Conservation (phyloP, 2,329 filamentous ascomycete species). For the Colletotrichum sp. region DNA sequence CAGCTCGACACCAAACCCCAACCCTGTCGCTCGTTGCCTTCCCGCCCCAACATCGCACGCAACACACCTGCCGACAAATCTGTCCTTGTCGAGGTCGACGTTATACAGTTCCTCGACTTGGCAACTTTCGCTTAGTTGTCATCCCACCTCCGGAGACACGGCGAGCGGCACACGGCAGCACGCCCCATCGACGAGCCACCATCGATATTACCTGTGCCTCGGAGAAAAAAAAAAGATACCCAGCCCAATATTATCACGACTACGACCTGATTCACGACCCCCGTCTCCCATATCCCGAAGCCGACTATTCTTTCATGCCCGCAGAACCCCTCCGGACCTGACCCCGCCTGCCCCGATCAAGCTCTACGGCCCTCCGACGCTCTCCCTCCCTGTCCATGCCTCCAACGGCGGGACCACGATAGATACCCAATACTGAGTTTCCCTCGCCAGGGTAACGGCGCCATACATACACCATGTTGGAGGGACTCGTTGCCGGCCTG, state of each 20-base stretch:
- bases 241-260: not conserved
- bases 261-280: not conserved
- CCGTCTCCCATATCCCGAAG: not conserved
- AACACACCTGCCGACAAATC: not conserved
- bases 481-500: slow-evolving; percentile 94
- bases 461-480: slow-evolving; percentile 77
- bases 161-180: not conserved
- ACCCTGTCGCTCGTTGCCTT: slow-evolving; percentile 1
- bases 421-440: slow-evolving; percentile 4
- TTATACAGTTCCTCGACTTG: not conserved
- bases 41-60: not conserved
- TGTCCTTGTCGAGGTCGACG: not conserved
- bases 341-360: not conserved
- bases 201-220: not conserved
- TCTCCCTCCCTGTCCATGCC: slow-evolving; percentile 16
- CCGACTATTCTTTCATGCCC: not conserved
- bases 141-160: not conserved
- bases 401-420: not conserved
- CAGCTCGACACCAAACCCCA: not conserved
- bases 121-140: not conserved
- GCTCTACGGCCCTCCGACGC: not conserved
- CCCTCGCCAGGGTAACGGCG: slow-evolving; percentile 73
- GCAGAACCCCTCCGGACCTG: not conserved
- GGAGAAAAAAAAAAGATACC: slow-evolving; percentile 2
- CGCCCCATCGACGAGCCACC: not conserved